Conservation (phyloP, 2,329 filamentous ascomycete species). For the Sphaerulina musiva region DNA sequence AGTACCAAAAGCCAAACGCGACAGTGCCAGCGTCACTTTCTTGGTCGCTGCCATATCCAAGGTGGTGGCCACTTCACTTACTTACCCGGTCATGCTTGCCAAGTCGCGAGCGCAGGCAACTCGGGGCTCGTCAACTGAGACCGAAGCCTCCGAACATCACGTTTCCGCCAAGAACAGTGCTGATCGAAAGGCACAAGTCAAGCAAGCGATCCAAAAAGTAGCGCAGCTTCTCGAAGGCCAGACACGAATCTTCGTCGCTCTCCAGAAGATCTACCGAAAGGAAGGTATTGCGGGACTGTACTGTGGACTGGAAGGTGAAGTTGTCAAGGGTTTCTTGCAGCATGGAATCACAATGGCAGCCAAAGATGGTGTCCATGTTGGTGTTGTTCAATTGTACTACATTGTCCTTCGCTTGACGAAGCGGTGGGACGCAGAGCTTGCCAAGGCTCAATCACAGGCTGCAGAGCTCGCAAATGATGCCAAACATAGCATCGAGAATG, state of each 20-base stretch:
- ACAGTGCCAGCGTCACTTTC: conserved; percentile 54
- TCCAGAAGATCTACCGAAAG: conserved; percentile 30
- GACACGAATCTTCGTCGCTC: conserved; percentile 27
- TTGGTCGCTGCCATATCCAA: conserved; percentile 71
- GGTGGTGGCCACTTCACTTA: conserved; percentile 65
- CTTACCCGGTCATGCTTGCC: conserved; percentile 81
- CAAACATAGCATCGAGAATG: conserved; percentile 27
- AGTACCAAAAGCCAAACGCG: conserved; percentile 48
- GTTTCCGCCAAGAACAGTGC: conserved; percentile 10
- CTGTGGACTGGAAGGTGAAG: conserved; percentile 66
- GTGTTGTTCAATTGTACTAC: conserved; percentile 68
- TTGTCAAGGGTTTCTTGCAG: conserved; percentile 75
- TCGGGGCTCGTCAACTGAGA: conserved; percentile 26
- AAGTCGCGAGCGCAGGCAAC: conserved; percentile 69
- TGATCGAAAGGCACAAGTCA: conserved; percentile 11
- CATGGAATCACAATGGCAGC: conserved; percentile 83
- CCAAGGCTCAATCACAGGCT: conserved; percentile 25
- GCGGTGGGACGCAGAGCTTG: conserved; percentile 39
- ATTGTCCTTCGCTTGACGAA: conserved; percentile 48
- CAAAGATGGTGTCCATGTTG: conserved; percentile 68
- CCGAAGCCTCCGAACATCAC: conserved; percentile 15
- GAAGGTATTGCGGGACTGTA: conserved; percentile 69
- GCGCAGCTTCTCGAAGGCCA: conserved; percentile 27
- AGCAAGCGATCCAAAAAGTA: conserved; percentile 15
- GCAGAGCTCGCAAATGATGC: conserved; percentile 25